Conservation (phyloP, 306 rosid species). For the Rosa multiflora region DNA sequence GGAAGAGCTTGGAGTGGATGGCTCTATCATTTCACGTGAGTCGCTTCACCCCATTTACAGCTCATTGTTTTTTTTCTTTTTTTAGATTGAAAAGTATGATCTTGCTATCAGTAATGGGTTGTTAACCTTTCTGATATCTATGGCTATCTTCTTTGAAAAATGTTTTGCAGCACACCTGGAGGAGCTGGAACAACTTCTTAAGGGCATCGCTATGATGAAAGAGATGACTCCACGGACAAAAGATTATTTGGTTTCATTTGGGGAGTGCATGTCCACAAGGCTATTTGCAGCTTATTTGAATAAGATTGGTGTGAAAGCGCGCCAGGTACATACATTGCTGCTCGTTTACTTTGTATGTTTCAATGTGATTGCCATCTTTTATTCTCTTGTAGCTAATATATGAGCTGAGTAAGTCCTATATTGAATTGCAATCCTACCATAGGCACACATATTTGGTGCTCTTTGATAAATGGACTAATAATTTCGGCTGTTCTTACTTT, state of each 20-base stretch:
- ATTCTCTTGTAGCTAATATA: background rate
- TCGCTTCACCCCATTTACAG: slow-evolving; percentile 14
- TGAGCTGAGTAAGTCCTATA: background rate
- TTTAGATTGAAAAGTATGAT: background rate
- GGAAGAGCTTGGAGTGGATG: slow-evolving; percentile 70
- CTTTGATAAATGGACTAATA: background rate
- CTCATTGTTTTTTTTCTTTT: background rate
- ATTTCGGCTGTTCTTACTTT: background rate
- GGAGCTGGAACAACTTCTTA: slow-evolving; percentile 89
- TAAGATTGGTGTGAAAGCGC: slow-evolving; percentile 65
- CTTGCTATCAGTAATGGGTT: background rate
- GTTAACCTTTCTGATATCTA: slow-evolving; percentile 17
- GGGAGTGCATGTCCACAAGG: slow-evolving; percentile 99
- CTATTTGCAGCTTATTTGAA: slow-evolving; percentile 83
- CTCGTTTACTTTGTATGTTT: slow-evolving; percentile 16
- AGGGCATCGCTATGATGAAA: slow-evolving; percentile 96
- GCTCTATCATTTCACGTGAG: slow-evolving; percentile 61
- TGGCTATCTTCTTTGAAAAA: slow-evolving; percentile 19
- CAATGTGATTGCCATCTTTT: slow-evolving; percentile 12
- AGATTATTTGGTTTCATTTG: slow-evolving; percentile 95
- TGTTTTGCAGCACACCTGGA: slow-evolving; percentile 65
- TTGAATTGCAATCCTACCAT: background rate
- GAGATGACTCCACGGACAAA: slow-evolving; percentile 82
- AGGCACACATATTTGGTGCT: background rate
- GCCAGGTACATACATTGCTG: slow-evolving; percentile 77